These are phyloP conservation scores for Hypoxylon sp. DNA, from an alignment of 2,329 filamentous ascomycete genomes.

Conservation along the genomic window DNA sequence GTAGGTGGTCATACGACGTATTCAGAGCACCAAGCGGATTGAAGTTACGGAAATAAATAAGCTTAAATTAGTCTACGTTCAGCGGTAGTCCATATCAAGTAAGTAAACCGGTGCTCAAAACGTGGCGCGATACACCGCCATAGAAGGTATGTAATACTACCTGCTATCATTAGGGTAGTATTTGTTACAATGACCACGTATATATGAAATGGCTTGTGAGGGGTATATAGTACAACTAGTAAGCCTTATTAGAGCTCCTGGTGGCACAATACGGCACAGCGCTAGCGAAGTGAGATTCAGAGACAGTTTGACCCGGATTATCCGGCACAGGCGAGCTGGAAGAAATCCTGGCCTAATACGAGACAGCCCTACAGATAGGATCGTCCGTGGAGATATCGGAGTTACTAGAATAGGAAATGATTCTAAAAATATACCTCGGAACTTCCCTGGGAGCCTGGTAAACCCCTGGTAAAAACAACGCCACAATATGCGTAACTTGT, in stretches of 20 bases:
- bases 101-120: background rate
- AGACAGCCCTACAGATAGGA: background rate
- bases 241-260: background rate
- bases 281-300: background rate
- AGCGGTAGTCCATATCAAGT: background rate
- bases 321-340: background rate
- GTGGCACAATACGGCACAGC: background rate
- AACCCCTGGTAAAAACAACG: background rate
- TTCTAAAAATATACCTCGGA: background rate
- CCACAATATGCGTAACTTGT: background rate
- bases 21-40: background rate
- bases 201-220: background rate
- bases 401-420: background rate
- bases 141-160: background rate
- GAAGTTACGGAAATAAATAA: conserved; percentile 1
- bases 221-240: conserved; percentile 1
- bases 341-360: background rate
- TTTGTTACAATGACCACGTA: background rate
- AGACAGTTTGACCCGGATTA: background rate
- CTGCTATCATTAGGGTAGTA: background rate
- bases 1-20: background rate
- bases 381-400: background rate
- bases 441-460: background rate
- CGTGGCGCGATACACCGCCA: background rate
- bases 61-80: conserved; percentile 1